Evolutionary conservation across 768 basidiomycete species (phyloP).

Genomic region (Crucibulum laeve): DNA sequence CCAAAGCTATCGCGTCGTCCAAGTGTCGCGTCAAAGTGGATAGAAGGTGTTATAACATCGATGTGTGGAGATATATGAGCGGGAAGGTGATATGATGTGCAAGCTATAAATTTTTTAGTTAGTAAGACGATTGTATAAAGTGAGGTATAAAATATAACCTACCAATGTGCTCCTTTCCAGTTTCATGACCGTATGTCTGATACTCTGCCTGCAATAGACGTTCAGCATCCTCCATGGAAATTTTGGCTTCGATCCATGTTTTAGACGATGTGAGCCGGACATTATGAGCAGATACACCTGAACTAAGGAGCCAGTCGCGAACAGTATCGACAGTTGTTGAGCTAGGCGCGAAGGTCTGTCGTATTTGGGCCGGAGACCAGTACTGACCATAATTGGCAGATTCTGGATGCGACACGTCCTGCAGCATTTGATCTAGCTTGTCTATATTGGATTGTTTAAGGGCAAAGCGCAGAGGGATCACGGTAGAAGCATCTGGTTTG

Average conservation of each 20-base stretch:
- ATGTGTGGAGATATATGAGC: constrained; percentile 36
- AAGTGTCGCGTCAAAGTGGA: constrained; percentile 25
- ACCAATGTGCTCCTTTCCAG: constrained; percentile 36
- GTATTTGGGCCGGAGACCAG: constrained; percentile 38
- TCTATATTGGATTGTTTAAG: constrained; percentile 43
- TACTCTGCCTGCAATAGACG: constrained; percentile 39
- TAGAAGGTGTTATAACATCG: constrained; percentile 35
- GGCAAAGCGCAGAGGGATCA: constrained; percentile 46
- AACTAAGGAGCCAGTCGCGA: constrained; percentile 35
- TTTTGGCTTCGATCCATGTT: constrained; percentile 38
- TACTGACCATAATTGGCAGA: constrained; percentile 48
- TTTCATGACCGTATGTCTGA: constrained; percentile 38
- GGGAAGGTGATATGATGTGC: constrained; percentile 35
- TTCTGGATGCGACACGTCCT: constrained; percentile 46
- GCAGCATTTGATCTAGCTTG: constrained; percentile 38
- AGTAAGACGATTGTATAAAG: not conserved
- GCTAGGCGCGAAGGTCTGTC: constrained; percentile 41
- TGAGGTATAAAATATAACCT: constrained; percentile 7
- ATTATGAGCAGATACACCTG: constrained; percentile 33
- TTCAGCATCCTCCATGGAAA: constrained; percentile 37
- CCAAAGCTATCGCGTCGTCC: not conserved
- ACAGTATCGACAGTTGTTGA: constrained; percentile 36
- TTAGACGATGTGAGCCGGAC: constrained; percentile 33
- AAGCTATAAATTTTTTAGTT: constrained; percentile 20
- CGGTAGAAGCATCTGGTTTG: constrained; percentile 14